Evolutionary conservation across 169 alveolate genomes (phyloP).

Genomic region (Eimeria falciformis): DNA sequence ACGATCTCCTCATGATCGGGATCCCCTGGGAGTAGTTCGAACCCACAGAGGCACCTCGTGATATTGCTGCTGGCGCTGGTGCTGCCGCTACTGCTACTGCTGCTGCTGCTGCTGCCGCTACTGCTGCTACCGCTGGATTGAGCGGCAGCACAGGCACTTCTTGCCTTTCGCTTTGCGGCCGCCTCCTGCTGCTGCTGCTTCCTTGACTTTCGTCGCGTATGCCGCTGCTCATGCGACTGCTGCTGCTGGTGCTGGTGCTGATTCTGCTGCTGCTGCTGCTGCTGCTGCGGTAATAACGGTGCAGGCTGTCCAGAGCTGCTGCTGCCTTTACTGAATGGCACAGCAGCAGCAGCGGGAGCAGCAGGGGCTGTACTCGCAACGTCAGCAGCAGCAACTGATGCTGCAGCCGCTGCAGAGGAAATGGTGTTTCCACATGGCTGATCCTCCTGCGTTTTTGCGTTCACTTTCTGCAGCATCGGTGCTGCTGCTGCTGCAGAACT

Average conservation of each 20-base stretch:
- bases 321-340: no score
- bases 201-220: constrained; percentile 52
- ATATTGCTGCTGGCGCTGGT: neutral
- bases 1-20: constrained; percentile 35
- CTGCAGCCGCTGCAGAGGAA: constrained; percentile 18
- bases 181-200: constrained; percentile 66
- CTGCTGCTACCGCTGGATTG: constrained; percentile 10
- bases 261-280: neutral
- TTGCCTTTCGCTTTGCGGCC: constrained; percentile 39
- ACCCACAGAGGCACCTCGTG: constrained; percentile 37
- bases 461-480: neutral
- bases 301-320: constrained; percentile 7
- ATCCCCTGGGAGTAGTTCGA: constrained; percentile 20
- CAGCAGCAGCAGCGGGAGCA: neutral
- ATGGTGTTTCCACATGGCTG: neutral
- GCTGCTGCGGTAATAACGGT: neutral
- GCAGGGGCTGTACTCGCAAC: neutral
- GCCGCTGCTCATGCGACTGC: constrained; percentile 32
- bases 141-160: neutral
- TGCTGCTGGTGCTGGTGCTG: neutral
- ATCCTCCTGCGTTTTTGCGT: no score
- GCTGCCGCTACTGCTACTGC: constrained; percentile 3
- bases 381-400: neutral
- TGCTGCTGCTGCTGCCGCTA: constrained; percentile 3
- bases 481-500: neutral